Percentiles rank a stretch among this genome's conserved stretches.
Evolutionary conservation across 164 flowering plant species (phyloP).

Genomic region (Macadamia tetraphylla): DNA sequence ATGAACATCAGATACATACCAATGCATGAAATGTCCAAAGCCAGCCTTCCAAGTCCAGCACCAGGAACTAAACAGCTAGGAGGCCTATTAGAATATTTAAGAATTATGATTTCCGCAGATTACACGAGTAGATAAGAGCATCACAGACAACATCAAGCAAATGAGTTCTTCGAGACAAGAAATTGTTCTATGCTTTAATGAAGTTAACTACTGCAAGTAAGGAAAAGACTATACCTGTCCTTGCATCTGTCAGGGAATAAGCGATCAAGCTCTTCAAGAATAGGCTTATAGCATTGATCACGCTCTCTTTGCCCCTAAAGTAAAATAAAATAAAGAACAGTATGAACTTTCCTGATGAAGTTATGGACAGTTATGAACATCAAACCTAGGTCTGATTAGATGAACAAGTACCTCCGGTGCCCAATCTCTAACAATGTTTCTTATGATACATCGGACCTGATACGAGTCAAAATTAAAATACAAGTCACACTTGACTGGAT

Average conservation of each 20-base stretch:
- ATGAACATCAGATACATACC: conserved; percentile 40
- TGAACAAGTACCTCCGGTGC: conserved; percentile 68
- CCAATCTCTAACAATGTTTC: conserved; percentile 97
- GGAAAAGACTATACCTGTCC: conserved; percentile 39
- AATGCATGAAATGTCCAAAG: conserved; percentile 82
- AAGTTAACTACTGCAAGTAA: background rate
- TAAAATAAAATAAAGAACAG: background rate
- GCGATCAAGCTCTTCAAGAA: conserved; percentile 82
- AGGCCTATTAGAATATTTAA: conserved; percentile 38
- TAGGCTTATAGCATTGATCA: conserved; percentile 91
- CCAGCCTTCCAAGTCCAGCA: conserved; percentile 97
- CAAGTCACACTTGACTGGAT: background rate
- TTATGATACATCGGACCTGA: conserved; percentile 90
- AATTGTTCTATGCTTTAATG: background rate
- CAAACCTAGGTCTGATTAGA: background rate
- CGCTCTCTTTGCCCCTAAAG: conserved; percentile 83
- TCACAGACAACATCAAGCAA: background rate
- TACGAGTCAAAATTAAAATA: conserved; percentile 5
- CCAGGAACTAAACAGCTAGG: conserved; percentile 97
- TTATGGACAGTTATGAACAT: background rate
- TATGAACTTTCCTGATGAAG: background rate
- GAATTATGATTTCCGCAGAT: background rate
- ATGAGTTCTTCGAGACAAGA: too few relatives aligned
- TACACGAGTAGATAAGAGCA: background rate
- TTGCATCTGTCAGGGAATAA: conserved; percentile 60